Base-by-base conservation (phyloP, 495 filamentous ascomycete species). In the Lichina pygmaea region DNA sequence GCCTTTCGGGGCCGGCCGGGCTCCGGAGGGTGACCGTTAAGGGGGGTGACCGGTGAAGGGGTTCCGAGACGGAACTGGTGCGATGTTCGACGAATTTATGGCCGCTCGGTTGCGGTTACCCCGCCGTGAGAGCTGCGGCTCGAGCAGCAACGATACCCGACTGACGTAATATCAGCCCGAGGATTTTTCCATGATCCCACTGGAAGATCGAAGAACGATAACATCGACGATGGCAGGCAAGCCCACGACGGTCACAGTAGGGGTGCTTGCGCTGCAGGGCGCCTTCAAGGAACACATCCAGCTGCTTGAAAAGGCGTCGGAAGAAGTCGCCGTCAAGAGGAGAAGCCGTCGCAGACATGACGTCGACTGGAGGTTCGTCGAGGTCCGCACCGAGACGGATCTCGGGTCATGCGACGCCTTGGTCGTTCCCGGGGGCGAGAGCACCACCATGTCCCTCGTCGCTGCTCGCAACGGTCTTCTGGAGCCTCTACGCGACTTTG, bases 341-440 rank as follows among this genome's bases (percentile, higher is more conserved):
- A 24, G 4, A 24, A 24, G 24, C 24, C 24, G 4, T 2, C 24
- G 4, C 24, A 24, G 24, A 24, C 24, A 2, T 24, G 52, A 50
- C 47, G 41, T 44, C 55, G 54, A 62, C 50, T 75, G 83, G 63
- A 51, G 54, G 48, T 85, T 85, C 57, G 62, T 73, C 50, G 78
- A 92, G 56, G 78, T 97, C 42, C 79, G 86, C 45, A 95, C 76
- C 33, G 58, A 71, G 13, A 58, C 64, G 8, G 70, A 93, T 49
- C 68, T 97, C 11, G 62, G 65, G 9, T 52, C 48, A 52, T 93
- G 85, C 62, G 74, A 85, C 55, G 89, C 76, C 3, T 66, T 97
- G 16, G 72, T 97, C 51, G 68, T 97, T 49, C 89, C 91, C 6
- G 89, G 89, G 39, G 91, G 89, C 48, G 89, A 97, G 55, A 92